These are phyloP conservation scores for Fusarium sp. DNA, from an alignment of 2,329 filamentous ascomycete genomes.

Conservation along the genomic window DNA sequence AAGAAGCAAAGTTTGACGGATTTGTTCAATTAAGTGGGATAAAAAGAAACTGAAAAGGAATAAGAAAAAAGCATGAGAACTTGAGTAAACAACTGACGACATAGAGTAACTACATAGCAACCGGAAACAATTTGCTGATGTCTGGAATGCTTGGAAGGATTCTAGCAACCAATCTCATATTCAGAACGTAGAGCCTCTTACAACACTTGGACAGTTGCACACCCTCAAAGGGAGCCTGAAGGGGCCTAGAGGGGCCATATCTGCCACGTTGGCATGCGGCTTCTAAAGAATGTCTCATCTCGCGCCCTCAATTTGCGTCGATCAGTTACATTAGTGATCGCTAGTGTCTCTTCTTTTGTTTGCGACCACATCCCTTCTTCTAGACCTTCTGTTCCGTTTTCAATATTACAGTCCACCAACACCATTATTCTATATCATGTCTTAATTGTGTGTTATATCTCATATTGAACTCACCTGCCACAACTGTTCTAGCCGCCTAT, in stretches of 20 bases:
- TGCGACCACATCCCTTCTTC: conserved; percentile 2
- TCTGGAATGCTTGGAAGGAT: conserved; percentile 18
- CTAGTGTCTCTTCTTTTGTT: conserved; percentile 12
- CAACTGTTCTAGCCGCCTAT: neutral
- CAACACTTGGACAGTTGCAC: conserved; percentile 3
- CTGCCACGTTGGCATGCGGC: conserved; percentile 31
- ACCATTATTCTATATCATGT: neutral
- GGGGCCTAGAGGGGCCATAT: neutral
- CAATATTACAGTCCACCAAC: neutral
- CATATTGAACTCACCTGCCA: conserved; percentile 1
- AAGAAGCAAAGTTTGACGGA: conserved; percentile 1
- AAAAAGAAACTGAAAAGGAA: neutral
- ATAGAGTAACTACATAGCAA: conserved; percentile 17
- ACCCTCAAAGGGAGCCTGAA: neutral
- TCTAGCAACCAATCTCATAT: conserved; percentile 12
- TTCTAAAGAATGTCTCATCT: conserved; percentile 25
- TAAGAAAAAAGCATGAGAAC: neutral
- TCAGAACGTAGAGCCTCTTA: conserved; percentile 16
- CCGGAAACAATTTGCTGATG: conserved; percentile 14
- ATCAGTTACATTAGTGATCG: conserved; percentile 20
- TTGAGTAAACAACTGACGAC: conserved; percentile 16
- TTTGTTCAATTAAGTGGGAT: neutral
- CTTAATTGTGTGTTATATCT: neutral
- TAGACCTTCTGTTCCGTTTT: neutral
- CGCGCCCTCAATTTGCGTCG: conserved; percentile 14